These are phyloP conservation scores for Excoecaria agallocha DNA, from an alignment of 345 rosid species.

Conservation along the genomic window DNA sequence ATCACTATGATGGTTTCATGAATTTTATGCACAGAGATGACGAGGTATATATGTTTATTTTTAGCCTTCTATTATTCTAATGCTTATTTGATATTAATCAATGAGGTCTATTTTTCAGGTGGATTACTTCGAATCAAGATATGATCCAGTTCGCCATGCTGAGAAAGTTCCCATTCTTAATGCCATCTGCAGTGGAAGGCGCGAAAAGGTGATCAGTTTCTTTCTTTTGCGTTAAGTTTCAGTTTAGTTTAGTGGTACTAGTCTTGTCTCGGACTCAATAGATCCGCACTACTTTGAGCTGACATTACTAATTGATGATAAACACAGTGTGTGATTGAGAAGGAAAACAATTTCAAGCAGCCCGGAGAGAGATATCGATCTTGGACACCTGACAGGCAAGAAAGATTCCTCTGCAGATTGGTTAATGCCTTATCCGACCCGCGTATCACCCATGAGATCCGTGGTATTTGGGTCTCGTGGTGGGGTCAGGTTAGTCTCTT, in stretches of 20 bases:
- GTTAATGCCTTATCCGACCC: slow-evolving; percentile 72
- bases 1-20: slow-evolving; percentile 89
- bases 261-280: too few species aligned
- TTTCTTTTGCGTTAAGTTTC: not conserved
- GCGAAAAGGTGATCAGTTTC: slow-evolving; percentile 70
- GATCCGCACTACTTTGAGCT: too few species aligned
- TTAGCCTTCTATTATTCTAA: too few species aligned
- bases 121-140: slow-evolving; percentile 89
- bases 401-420: slow-evolving; percentile 71
- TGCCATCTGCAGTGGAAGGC: slow-evolving; percentile 54
- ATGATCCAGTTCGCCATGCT: slow-evolving; percentile 74
- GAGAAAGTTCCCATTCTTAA: slow-evolving; percentile 59
- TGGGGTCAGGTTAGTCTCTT: slow-evolving; percentile 65
- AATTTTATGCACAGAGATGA: slow-evolving; percentile 91
- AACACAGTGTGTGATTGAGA: slow-evolving; percentile 63
- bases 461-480: slow-evolving; percentile 83
- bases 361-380: slow-evolving; percentile 94
- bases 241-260: too few species aligned
- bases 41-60: slow-evolving; percentile 47
- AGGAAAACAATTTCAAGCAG: slow-evolving; percentile 91
- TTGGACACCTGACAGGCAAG: slow-evolving; percentile 89
- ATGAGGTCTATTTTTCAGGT: slow-evolving; percentile 44
- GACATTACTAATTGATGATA: slow-evolving; percentile 5
- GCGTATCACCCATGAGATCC: slow-evolving; percentile 81
- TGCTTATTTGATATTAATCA: not conserved